These are phyloP conservation scores for Kodamaea alishanica DNA, from an alignment of 1,139 yeast genomes.

Conservation along the genomic window DNA sequence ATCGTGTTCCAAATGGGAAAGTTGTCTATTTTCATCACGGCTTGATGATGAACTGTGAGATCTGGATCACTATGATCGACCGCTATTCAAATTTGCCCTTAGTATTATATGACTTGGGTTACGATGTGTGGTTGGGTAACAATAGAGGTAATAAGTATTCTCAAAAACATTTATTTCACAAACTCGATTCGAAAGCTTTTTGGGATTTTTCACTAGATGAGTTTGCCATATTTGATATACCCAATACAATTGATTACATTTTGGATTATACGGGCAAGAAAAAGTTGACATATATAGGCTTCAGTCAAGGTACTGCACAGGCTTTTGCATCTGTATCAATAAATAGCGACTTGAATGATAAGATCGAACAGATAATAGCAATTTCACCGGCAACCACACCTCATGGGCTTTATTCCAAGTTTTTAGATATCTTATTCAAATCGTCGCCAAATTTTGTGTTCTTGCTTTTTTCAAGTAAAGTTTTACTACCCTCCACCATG, in stretches of 20 bases:
- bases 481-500: conserved; percentile 69
- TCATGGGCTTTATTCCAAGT: conserved; percentile 69
- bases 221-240: conserved; percentile 47
- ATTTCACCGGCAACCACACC: conserved; percentile 96
- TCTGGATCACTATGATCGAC: conserved; percentile 76
- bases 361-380: conserved; percentile 71
- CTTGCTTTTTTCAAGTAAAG: conserved; percentile 68
- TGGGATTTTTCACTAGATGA: conserved; percentile 50
- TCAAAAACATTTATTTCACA: conserved; percentile 37
- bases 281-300: conserved; percentile 71
- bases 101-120: conserved; percentile 71
- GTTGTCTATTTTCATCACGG: conserved; percentile 89
- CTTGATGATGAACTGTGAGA: conserved; percentile 82
- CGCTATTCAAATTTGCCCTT: conserved; percentile 69
- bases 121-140: conserved; percentile 91
- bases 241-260: conserved; percentile 41
- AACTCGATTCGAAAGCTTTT: conserved; percentile 37
- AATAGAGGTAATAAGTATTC: conserved; percentile 89
- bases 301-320: conserved; percentile 91
- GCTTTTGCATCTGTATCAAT: conserved; percentile 77
- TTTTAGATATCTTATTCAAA: conserved; percentile 73
- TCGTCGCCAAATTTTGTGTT: conserved; percentile 76
- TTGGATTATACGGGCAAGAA: conserved; percentile 20
- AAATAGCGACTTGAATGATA: conserved; percentile 63
- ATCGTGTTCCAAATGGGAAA: conserved; percentile 25